phyloP scores from a whole-genome alignment of 2,329 filamentous ascomycete genomes.

The Xylariaceae sp. region DNA sequence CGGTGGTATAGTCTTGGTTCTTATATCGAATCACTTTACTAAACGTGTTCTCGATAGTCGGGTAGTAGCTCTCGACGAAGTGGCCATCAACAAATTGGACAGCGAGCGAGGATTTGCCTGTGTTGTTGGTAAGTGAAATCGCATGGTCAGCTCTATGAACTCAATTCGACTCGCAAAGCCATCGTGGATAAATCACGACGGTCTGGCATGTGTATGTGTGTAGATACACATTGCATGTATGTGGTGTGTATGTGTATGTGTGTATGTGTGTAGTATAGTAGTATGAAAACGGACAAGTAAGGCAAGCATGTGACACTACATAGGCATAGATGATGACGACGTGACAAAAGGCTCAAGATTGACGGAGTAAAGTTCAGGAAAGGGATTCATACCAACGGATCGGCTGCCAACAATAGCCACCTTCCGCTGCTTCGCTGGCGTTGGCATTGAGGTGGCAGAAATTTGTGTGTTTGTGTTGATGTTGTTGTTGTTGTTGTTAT shows the following conservation, averaged over 20 bases:
- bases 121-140: constrained; percentile 7
- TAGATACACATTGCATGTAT: no score
- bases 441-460: no score
- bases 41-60: constrained; percentile 98
- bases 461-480: no score
- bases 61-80: constrained; percentile 98
- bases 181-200: neutral
- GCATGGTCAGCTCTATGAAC: constrained; percentile 4
- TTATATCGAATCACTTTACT: constrained; percentile 92
- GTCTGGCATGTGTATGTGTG: neutral
- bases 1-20: constrained; percentile 87
- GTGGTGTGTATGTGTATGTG: neutral
- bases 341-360: neutral
- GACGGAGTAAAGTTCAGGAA: constrained; percentile 4
- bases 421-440: constrained; percentile 71
- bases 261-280: neutral
- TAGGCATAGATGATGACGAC: neutral
- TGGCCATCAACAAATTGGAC: constrained; percentile 96
- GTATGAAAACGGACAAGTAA: no score
- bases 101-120: constrained; percentile 95
- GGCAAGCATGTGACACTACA: no score
- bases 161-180: no score
- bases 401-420: constrained; percentile 79
- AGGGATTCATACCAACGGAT: constrained; percentile 62
- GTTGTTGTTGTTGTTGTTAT: no score